Conservation (phyloP, 2,329 filamentous ascomycete species). For the Aspergillus quadricinctus region DNA sequence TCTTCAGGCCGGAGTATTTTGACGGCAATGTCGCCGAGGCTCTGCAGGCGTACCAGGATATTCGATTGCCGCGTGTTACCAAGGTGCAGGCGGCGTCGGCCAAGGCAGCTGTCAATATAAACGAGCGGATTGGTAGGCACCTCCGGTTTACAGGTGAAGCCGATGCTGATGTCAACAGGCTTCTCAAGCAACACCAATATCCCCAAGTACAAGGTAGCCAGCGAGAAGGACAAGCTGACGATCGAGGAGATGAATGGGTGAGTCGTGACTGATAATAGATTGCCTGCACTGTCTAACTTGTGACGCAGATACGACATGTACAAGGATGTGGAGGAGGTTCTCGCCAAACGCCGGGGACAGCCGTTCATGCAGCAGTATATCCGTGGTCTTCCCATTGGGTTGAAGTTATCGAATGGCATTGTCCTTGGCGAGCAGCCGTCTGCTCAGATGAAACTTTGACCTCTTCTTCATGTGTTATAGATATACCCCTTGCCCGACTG, state of each 20-base stretch:
- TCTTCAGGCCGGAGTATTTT: constrained; percentile 51
- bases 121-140: constrained; percentile 54
- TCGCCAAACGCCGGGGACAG: constrained; percentile 29
- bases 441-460: neutral
- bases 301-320: constrained; percentile 54
- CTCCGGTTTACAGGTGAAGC: neutral
- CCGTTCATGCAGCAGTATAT: neutral
- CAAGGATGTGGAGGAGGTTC: constrained; percentile 50
- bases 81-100: constrained; percentile 55
- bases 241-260: constrained; percentile 67
- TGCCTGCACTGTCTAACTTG: neutral
- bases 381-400: neutral
- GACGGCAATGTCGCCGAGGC: constrained; percentile 47
- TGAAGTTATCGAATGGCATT: neutral
- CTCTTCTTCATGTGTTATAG: neutral
- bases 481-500: neutral
- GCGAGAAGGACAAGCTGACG: constrained; percentile 58
- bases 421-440: neutral
- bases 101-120: constrained; percentile 58
- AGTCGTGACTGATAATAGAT: constrained; percentile 18
- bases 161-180: constrained; percentile 35
- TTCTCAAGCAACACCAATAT: constrained; percentile 59
- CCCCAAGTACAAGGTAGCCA: constrained; percentile 57
- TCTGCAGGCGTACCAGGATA: constrained; percentile 49
- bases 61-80: constrained; percentile 53